Percentiles rank a stretch among this genome's conserved stretches.
These are phyloP conservation scores for Gastrolobium bilobum DNA, from an alignment of 306 rosid species.

Conservation along the genomic window DNA sequence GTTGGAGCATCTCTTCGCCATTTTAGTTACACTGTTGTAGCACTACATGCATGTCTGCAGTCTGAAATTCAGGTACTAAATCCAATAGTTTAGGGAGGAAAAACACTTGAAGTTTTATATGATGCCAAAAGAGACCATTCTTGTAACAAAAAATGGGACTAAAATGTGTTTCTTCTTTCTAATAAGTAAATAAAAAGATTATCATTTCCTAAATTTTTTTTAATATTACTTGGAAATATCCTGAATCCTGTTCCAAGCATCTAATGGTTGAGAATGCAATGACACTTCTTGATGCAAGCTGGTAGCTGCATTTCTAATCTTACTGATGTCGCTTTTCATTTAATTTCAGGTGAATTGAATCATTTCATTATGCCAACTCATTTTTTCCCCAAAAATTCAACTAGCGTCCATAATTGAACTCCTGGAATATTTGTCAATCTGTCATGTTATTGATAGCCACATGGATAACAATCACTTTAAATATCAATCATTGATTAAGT, in stretches of 20 bases:
- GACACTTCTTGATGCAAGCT: not conserved
- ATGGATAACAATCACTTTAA: conserved; percentile 31
- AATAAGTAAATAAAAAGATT: not conserved
- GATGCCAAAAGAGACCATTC: not conserved
- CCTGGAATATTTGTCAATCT: conserved; percentile 35
- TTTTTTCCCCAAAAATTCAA: conserved; percentile 2
- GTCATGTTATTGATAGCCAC: conserved; percentile 42
- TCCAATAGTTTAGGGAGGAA: not conserved
- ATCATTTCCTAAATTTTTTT: not conserved
- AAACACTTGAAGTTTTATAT: not conserved
- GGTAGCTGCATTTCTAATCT: conserved; percentile 1
- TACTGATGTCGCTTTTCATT: not conserved
- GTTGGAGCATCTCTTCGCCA: conserved; percentile 88
- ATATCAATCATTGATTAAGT: not conserved
- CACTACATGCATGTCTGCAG: conserved; percentile 84
- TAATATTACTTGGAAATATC: not conserved
- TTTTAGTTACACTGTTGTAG: conserved; percentile 87
- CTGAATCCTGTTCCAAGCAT: not conserved
- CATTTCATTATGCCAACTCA: conserved; percentile 16
- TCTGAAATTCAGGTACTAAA: conserved; percentile 84
- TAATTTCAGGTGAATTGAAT: not conserved
- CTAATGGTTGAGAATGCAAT: not conserved
- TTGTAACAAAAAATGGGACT: not conserved
- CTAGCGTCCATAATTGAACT: conserved; percentile 13
- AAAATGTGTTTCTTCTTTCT: not conserved